Evolutionary conservation across 768 basidiomycete species (phyloP), one percentile per base, ranked within the genome.

Genomic region (Pisolithus sp.): DNA sequence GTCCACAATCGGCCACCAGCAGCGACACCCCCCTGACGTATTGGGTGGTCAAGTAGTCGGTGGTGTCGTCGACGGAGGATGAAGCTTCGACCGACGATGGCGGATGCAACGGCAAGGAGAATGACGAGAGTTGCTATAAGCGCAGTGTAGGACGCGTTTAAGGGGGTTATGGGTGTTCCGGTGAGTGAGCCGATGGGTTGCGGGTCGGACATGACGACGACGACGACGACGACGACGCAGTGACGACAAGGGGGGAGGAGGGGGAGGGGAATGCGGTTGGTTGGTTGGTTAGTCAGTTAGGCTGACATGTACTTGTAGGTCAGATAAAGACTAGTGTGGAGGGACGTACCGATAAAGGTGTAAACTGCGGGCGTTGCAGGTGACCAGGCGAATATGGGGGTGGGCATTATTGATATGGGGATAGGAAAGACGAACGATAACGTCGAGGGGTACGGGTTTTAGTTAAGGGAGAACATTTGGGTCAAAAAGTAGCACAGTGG

Each of bases 51-150:
- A 30, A 85, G 70, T 59, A 81, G 62, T 6, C 73, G 74, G 17
- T 79, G 75, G 51, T 82, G 80, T 4, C 85, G 76, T 13, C 82
- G 68, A 3, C 85, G 76, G n/a, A 86, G 72, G 38, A 85, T 54
- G 52, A 85, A 74, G 20, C 82, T 85, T 34, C 85, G 81, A 43
- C 78, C 57, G 53, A 86, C 77, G 61, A 86, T 84, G 12, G 82
- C 82, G 2, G 77, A 77, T 8, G 83, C 84, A n/a, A 87, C 79
- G 38, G 74, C 72, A 21, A 86, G 75, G 18, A 87, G 77, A 20
- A 86, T 77, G 53, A 86, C 76, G 47, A 86, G 77, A 2, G 85
- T 86, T 3, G 85, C 84, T 73, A 51, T 17, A 46, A 79, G 73
- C 54, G 79, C 77, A 5, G 76, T 76, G 58, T 61, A 71, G 0